Evolutionary conservation across 1,284 basidiomycete genomes (phyloP).

Genomic region (Porogramme epimiltina): DNA sequence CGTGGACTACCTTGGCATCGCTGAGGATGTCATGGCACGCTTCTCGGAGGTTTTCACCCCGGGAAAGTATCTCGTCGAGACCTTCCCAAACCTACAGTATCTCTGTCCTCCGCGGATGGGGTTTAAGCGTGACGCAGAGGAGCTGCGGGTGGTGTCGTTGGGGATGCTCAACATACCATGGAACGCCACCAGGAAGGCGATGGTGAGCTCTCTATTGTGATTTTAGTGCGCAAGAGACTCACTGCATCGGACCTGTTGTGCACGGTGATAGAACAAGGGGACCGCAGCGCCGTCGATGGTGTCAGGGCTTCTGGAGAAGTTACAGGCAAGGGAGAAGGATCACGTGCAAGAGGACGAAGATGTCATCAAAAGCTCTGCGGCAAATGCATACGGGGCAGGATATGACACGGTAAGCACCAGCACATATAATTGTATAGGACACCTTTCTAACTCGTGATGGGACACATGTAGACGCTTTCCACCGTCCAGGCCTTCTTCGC

Average conservation of each 20-base stretch:
- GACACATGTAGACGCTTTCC: constrained; percentile 33
- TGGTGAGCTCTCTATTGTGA: constrained; percentile 1
- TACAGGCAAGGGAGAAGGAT: neutral
- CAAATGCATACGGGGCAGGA: neutral
- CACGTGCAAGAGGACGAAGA: neutral
- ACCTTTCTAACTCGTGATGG: no score
- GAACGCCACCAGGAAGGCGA: constrained; percentile 1
- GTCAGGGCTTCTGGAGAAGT: neutral
- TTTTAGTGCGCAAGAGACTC: neutral
- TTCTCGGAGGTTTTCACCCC: constrained; percentile 13
- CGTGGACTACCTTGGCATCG: constrained; percentile 19
- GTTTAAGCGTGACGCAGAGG: constrained; percentile 10
- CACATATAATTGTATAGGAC: no score
- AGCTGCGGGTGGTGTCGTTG: no score
- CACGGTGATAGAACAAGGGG: neutral
- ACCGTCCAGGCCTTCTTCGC: constrained; percentile 36
- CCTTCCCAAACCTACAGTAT: constrained; percentile 9
- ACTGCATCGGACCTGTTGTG: neutral
- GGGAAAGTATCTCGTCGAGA: constrained; percentile 16
- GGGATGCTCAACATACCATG: no score
- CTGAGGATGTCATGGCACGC: constrained; percentile 9
- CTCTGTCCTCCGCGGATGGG: constrained; percentile 4
- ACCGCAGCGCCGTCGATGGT: neutral
- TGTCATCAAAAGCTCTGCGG: neutral
- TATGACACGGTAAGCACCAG: constrained; percentile 13